phyloP scores from a whole-genome alignment of 345 rosid species.

The Pugionium dolabratum region DNA sequence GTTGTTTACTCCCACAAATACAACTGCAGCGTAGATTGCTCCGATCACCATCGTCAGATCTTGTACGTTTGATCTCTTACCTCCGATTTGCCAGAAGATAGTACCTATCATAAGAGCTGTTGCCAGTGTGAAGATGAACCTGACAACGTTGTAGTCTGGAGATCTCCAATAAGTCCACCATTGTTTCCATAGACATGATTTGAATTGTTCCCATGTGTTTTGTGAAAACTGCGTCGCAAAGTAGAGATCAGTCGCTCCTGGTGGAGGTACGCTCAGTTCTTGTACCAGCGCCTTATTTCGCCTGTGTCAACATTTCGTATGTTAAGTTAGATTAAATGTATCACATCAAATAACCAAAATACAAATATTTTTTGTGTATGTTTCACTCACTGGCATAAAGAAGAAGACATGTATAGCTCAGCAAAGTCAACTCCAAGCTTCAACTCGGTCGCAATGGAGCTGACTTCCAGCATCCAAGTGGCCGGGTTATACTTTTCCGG shows the following conservation, averaged over 20 bases:
- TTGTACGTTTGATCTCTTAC: slow-evolving; percentile 44
- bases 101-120: slow-evolving; percentile 59
- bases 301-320: slow-evolving; percentile 38
- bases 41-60: slow-evolving; percentile 65
- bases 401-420: slow-evolving; percentile 57
- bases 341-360: neutral
- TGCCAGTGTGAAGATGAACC: slow-evolving; percentile 55
- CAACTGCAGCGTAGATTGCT: slow-evolving; percentile 61
- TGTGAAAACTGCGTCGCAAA: slow-evolving; percentile 57
- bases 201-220: slow-evolving; percentile 60
- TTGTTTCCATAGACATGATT: slow-evolving; percentile 69
- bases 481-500: slow-evolving; percentile 79
- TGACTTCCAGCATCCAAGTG: slow-evolving; percentile 91
- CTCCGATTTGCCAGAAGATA: slow-evolving; percentile 61
- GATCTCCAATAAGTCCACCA: slow-evolving; percentile 86
- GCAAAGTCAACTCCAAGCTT: slow-evolving; percentile 76
- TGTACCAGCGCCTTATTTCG: slow-evolving; percentile 54
- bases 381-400: slow-evolving; percentile 57
- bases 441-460: slow-evolving; percentile 69
- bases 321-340: slow-evolving; percentile 1
- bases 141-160: slow-evolving; percentile 63
- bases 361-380: neutral
- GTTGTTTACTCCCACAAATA: slow-evolving; percentile 69
- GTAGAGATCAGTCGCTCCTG: slow-evolving; percentile 52
- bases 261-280: slow-evolving; percentile 57